A percentile compares a stretch with the other conserved stretches of the same genome.
Evolutionary conservation across 805 yeast genomes (phyloP).

Genomic region (Pichia scutulata): DNA sequence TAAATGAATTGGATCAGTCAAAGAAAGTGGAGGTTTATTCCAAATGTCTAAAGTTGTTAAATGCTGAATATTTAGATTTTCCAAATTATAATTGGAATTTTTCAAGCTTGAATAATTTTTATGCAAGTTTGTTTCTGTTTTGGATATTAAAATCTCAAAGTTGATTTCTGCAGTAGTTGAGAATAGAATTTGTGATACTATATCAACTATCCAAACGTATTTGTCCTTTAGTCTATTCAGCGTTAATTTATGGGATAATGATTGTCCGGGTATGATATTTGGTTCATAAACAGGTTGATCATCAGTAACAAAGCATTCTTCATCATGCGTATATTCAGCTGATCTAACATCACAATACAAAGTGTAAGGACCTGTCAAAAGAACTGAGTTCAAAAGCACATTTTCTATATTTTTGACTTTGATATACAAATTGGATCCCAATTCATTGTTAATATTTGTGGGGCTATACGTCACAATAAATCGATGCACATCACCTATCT

Average conservation of each 20-base stretch:
- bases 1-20: slow-evolving; percentile 59
- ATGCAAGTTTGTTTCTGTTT: slow-evolving; percentile 32
- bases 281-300: slow-evolving; percentile 75
- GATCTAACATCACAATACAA: slow-evolving; percentile 78
- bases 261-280: slow-evolving; percentile 61
- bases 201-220: slow-evolving; percentile 74
- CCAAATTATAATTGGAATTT: slow-evolving; percentile 8
- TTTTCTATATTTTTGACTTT: slow-evolving; percentile 66
- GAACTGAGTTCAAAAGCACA: slow-evolving; percentile 71
- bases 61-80: slow-evolving; percentile 37
- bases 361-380: slow-evolving; percentile 81
- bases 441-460: slow-evolving; percentile 1
- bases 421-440: slow-evolving; percentile 35
- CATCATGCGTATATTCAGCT: slow-evolving; percentile 48
- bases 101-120: slow-evolving; percentile 23
- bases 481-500: slow-evolving; percentile 54
- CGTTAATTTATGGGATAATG: slow-evolving; percentile 50
- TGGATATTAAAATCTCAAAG: slow-evolving; percentile 53
- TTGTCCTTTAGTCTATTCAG: slow-evolving; percentile 52
- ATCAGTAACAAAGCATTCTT: slow-evolving; percentile 54
- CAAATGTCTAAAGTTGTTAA: slow-evolving; percentile 65
- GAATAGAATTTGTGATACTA: slow-evolving; percentile 73
- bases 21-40: slow-evolving; percentile 54
- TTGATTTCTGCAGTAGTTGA: slow-evolving; percentile 59
- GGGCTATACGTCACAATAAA: slow-evolving; percentile 41